phyloP scores from a whole-genome alignment of 139 green algal species.

The Chlorella ohadii region DNA sequence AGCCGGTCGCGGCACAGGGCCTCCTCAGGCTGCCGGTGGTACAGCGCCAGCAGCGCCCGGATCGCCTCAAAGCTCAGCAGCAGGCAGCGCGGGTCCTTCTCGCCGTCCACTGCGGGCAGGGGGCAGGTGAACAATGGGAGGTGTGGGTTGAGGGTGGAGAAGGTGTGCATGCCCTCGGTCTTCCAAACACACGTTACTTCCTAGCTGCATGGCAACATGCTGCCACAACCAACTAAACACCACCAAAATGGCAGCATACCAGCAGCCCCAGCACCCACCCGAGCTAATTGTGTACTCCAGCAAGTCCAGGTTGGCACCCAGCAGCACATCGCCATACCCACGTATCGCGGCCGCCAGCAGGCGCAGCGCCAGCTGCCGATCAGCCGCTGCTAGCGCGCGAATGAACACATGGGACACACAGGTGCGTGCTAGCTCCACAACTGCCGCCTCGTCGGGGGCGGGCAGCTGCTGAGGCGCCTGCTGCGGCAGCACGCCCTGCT shows the following conservation, averaged over 20 bases:
- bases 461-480: slow-evolving; percentile 1
- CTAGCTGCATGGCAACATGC: too few species aligned
- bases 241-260: not conserved
- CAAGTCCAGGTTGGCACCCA: slow-evolving; percentile 36
- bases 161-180: too few species aligned
- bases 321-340: slow-evolving; percentile 1
- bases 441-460: not conserved
- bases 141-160: not conserved
- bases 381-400: slow-evolving; percentile 17
- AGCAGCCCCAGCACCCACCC: not conserved
- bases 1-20: slow-evolving; percentile 16
- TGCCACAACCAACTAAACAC: too few species aligned
- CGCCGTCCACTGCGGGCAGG: slow-evolving; percentile 73
- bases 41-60: slow-evolving; percentile 26
- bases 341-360: slow-evolving; percentile 8
- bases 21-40: slow-evolving; percentile 1
- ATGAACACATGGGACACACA: slow-evolving; percentile 34
- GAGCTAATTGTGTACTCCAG: slow-evolving; percentile 34
- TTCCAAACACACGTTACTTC: too few species aligned
- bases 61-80: slow-evolving; percentile 70
- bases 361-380: slow-evolving; percentile 26
- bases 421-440: slow-evolving; percentile 11
- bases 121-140: not conserved
- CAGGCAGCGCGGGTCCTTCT: slow-evolving; percentile 93
- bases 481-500: not conserved